Conservation (phyloP, 2,329 filamentous ascomycete species). For the Scedosporium minutisporum region DNA sequence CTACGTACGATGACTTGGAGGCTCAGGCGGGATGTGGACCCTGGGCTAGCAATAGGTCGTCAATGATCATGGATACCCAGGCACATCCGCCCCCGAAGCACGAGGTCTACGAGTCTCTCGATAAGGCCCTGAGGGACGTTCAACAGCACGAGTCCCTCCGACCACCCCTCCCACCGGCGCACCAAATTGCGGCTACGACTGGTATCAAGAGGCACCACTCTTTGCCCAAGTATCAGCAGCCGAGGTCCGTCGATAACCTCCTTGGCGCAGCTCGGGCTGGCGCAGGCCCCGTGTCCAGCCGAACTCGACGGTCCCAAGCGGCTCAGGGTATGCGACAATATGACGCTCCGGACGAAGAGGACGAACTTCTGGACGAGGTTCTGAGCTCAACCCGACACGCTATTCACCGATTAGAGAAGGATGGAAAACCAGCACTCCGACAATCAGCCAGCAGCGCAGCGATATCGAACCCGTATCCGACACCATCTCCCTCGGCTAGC, state of each 20-base stretch:
- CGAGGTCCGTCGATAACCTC: conserved; percentile 55
- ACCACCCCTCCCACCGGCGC: conserved; percentile 41
- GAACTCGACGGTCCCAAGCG: conserved; percentile 71
- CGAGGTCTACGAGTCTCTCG: conserved; percentile 50
- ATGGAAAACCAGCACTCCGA: conserved; percentile 39
- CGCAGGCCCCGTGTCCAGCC: conserved; percentile 59
- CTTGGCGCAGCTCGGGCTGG: conserved; percentile 39
- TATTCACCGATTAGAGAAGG: conserved; percentile 59
- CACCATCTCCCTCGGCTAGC: conserved; percentile 69
- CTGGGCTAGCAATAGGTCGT: conserved; percentile 79
- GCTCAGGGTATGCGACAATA: conserved; percentile 70
- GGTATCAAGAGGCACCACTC: conserved; percentile 57
- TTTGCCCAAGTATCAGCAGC: conserved; percentile 48
- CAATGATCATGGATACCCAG: conserved; percentile 62
- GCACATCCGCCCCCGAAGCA: conserved; percentile 40
- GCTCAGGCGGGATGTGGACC: conserved; percentile 86
- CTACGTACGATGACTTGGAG: conserved; percentile 77
- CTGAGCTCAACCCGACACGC: conserved; percentile 67
- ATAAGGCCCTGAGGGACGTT: conserved; percentile 46
- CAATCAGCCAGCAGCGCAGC: conserved; percentile 57
- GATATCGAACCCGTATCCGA: conserved; percentile 53
- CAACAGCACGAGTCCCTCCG: conserved; percentile 40
- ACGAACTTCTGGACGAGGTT: conserved; percentile 87
- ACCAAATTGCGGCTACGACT: conserved; percentile 37
- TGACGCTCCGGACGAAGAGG: conserved; percentile 91